These are phyloP conservation scores for Furcasterigmium furcatum DNA, from an alignment of 2,329 filamentous ascomycete species.

Conservation along the genomic window DNA sequence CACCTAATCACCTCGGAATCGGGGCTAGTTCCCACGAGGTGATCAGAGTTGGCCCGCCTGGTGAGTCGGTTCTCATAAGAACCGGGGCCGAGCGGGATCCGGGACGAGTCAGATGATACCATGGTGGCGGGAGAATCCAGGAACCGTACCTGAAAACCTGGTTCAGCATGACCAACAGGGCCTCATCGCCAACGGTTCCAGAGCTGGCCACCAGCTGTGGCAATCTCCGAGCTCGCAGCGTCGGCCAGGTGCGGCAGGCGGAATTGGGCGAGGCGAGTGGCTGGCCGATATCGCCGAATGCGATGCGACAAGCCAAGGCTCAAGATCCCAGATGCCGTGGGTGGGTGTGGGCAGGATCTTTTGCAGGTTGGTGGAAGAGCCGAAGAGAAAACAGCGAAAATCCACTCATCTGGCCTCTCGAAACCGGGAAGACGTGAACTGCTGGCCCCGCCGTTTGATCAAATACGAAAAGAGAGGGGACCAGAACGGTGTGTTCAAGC, in stretches of 20 bases:
- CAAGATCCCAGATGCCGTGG: too few species aligned
- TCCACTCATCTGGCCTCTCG: background rate
- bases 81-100: too few species aligned
- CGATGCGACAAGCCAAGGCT: too few species aligned
- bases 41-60: too few species aligned
- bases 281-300: background rate
- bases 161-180: background rate
- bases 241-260: background rate
- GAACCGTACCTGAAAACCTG: background rate
- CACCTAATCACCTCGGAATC: too few species aligned
- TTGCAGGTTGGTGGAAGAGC: too few species aligned
- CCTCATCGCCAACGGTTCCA: background rate
- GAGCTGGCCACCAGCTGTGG: background rate
- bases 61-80: too few species aligned
- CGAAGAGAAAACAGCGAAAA: background rate
- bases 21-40: too few species aligned
- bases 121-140: background rate
- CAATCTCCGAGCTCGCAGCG: background rate
- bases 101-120: background rate
- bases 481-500: background rate
- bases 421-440: conserved; percentile 1
- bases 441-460: background rate
- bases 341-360: too few species aligned
- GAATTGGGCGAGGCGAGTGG: background rate
- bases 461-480: conserved; percentile 3